Evolutionary conservation across 208 protist genomes (phyloP).

Genomic region (Wallacemonas sp.): DNA sequence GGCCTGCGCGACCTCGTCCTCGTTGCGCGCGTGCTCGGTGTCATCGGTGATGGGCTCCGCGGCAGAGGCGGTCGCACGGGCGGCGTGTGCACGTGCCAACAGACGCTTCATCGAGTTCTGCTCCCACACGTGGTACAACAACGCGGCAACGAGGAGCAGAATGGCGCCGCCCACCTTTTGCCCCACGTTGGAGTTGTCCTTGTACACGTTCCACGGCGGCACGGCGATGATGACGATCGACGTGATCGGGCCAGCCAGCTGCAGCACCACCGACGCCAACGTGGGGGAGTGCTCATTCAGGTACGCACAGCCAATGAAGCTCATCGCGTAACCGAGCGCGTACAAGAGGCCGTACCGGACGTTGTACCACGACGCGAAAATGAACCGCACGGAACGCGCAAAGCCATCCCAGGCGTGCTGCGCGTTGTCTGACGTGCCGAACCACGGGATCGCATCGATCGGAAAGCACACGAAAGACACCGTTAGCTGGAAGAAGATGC

Average conservation of each 20-base stretch:
- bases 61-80: not conserved
- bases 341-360: slow-evolving; percentile 64
- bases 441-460: slow-evolving; percentile 74
- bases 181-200: slow-evolving; percentile 50
- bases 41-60: not conserved
- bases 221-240: slow-evolving; percentile 71
- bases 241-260: slow-evolving; percentile 75
- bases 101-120: slow-evolving; percentile 44
- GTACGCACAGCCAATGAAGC: slow-evolving; percentile 78
- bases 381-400: slow-evolving; percentile 42
- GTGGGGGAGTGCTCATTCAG: slow-evolving; percentile 84
- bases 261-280: slow-evolving; percentile 77
- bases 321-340: slow-evolving; percentile 73
- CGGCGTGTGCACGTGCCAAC: slow-evolving; percentile 21
- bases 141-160: slow-evolving; percentile 50
- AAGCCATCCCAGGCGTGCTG: slow-evolving; percentile 53
- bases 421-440: slow-evolving; percentile 46
- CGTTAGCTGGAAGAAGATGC: slow-evolving; percentile 65
- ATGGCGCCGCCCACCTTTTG: slow-evolving; percentile 74
- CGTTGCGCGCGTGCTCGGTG: not conserved
- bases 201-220: slow-evolving; percentile 77
- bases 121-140: slow-evolving; percentile 81
- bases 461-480: slow-evolving; percentile 65
- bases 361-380: slow-evolving; percentile 65
- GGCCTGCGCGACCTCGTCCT: not conserved